phyloP scores from a whole-genome alignment of 1,284 basidiomycete species.

The Papiliotrema fonsecae region DNA sequence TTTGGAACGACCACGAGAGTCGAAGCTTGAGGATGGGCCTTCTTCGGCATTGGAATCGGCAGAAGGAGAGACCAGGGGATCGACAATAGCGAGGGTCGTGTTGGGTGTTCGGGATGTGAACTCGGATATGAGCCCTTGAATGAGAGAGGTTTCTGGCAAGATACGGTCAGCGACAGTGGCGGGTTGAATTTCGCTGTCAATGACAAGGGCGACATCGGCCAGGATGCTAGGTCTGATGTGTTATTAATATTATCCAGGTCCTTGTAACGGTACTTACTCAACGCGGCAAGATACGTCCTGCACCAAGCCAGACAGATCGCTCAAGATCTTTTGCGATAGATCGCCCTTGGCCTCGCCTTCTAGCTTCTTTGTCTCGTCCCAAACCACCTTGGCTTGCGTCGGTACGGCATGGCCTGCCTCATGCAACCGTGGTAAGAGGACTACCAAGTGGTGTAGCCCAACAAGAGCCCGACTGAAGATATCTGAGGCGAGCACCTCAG shows the following conservation, averaged over 20 bases:
- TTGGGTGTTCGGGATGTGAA: slow-evolving; percentile 52
- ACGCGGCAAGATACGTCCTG: slow-evolving; percentile 20
- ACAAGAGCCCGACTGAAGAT: slow-evolving; percentile 28
- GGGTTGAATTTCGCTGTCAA: slow-evolving; percentile 13
- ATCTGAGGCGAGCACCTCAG: slow-evolving; percentile 25
- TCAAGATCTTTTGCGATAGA: slow-evolving; percentile 17
- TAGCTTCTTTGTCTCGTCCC: slow-evolving; percentile 13
- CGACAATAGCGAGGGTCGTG: slow-evolving; percentile 59
- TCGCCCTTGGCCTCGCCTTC: slow-evolving; percentile 9
- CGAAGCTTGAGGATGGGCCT: slow-evolving; percentile 32
- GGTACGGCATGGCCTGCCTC: slow-evolving; percentile 4
- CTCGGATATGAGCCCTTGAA: slow-evolving; percentile 13
- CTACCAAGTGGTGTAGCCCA: slow-evolving; percentile 34
- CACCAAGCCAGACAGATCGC: slow-evolving; percentile 22
- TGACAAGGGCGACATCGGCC: slow-evolving; percentile 35
- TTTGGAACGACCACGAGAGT: slow-evolving; percentile 46
- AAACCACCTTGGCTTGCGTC: slow-evolving; percentile 13
- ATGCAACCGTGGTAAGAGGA: slow-evolving; percentile 25
- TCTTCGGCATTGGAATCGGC: slow-evolving; percentile 5
- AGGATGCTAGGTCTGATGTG: slow-evolving; percentile 22
- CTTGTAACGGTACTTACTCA: background rate
- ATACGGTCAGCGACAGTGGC: slow-evolving; percentile 15
- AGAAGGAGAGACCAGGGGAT: slow-evolving; percentile 51
- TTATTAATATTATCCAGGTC: background rate
- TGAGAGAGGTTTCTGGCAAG: slow-evolving; percentile 17